Base-by-base conservation (phyloP, 805 yeast genomes). In the Kodamaea restingae region DNA sequence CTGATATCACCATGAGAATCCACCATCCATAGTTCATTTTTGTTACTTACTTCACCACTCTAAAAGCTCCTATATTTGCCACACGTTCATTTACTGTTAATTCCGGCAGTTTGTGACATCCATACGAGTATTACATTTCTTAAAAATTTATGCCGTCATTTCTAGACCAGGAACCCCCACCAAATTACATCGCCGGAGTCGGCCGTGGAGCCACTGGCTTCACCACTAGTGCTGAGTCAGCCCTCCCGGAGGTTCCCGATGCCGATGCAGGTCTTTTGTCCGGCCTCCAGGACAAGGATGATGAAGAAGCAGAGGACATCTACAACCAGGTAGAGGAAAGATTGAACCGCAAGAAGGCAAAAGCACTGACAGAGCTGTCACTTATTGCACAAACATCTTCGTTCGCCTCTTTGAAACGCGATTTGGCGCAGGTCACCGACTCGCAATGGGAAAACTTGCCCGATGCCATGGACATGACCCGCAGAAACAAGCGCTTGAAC, bases 191-290 rank as follows among this genome's bases (percentile, higher is more conserved):
- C 29, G 84, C 98, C 3, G 98, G 98, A 18, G 62, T 88, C 6
- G 98, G 97, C 0, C 71, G 98, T 55, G 98, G 98, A 18, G 98
- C 97, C 1, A 76, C 86, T 1, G 98, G 97, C 4, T 90, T 93
- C 60, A 80, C 90, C 0, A 88, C 96, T 0, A 75, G 88, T 42
- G 87, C 93, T 1, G 95, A 84, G 45, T 58, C 84, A 11, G 87
- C 87, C 0, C 64, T 70, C 12, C 70, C 73, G 1, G 29, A 21
- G 4, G 14, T 30, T 2, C 52, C 44, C 39, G 40, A 36, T 14
- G 52, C 44, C 26, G 54, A 49, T 4, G 54, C 49, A 6, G 58
- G 45, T 0, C 44, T 36, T n/a, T 18, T 38, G 17, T 26, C 33
- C 10, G 24, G 45, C 22, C 22, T 20, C 22, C 22, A 20, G 7